Percentiles rank a stretch among this genome's conserved stretches.
Evolutionary conservation across 768 basidiomycete genomes (phyloP).

Genomic region (Russula olivacea): DNA sequence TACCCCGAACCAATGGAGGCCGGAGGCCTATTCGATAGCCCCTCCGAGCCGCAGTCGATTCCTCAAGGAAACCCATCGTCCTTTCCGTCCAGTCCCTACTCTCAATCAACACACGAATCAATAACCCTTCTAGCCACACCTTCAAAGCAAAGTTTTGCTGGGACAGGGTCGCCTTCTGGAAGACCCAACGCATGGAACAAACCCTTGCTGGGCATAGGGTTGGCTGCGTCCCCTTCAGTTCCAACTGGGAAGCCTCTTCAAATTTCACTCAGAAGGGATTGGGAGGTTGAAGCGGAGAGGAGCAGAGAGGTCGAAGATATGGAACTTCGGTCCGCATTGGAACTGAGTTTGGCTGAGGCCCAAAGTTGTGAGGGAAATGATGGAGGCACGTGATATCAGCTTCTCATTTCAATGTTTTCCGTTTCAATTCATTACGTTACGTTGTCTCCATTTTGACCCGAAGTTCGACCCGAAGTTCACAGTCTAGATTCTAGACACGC

Average conservation of each 20-base stretch:
- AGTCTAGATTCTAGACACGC: background rate
- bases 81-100: constrained; percentile 9
- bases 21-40: constrained; percentile 27
- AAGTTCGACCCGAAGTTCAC: background rate
- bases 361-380: constrained; percentile 13
- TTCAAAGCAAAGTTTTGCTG: background rate
- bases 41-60: constrained; percentile 30
- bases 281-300: constrained; percentile 12
- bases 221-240: constrained; percentile 4
- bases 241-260: background rate
- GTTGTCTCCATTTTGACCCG: background rate
- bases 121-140: constrained; percentile 25
- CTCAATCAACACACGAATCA: constrained; percentile 18
- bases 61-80: constrained; percentile 17
- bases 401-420: background rate
- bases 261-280: background rate
- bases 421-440: constrained; percentile 3
- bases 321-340: constrained; percentile 23
- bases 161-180: constrained; percentile 28
- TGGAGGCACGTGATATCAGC: constrained; percentile 2
- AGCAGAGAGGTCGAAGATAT: constrained; percentile 20
- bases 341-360: constrained; percentile 24
- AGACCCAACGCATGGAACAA: constrained; percentile 33
- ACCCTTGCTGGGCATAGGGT: constrained; percentile 28
- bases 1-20: constrained; percentile 53